Base-by-base conservation (phyloP, 352 stramenopile species). In the Pythium brassicae region DNA sequence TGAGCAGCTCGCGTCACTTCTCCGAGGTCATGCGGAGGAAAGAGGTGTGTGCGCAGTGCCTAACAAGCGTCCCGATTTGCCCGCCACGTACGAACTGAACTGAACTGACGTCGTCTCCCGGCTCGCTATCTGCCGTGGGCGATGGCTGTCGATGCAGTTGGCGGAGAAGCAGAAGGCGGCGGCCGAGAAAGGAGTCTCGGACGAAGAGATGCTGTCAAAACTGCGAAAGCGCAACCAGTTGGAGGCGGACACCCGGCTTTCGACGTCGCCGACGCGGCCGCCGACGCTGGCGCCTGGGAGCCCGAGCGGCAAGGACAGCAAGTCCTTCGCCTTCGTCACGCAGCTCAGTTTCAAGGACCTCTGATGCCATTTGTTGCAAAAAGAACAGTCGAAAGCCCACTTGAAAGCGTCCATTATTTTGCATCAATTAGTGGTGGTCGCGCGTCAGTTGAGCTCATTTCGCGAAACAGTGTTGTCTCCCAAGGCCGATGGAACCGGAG, bases 171-270 rank as follows among this genome's bases (percentile, higher is more conserved):
- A 86, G 55, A 87, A 87, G 56, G 69, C 79, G n/a, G 79, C 82
- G 23, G 75, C 78, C 15, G 82, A 92, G 63, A 81, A 82, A 27
- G 82, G 82, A n/a, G 81, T 92, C 63, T 92, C 82, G 23, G 80
- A 92, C 51, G 82, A 92, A 59, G 82, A 92, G 65, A 83, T 90
- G 70, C 69, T 89, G 57, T 74, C 74, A 14, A 92, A 92, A 53
- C 65, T 87, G 39, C 72, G 78, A 22, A 92, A 92, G 37, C 82
- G 78, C 32, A 90, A 74, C 48, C 82, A 92, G 34, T 60, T 84
- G 32, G 82, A 92, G 52, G 62, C 74, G 0, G 79, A 89, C 56
- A 65, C 74, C 22, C 79, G 82, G 23, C 69, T 92, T 10, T 74
- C 83, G 20, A 86, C 76, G n/a, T 90, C 82, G 20, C 83, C 76